Evolutionary conservation across 768 basidiomycete genomes (phyloP), one percentile per base, ranked within the genome.

Genomic region (Gelatoporia subvermispora): DNA sequence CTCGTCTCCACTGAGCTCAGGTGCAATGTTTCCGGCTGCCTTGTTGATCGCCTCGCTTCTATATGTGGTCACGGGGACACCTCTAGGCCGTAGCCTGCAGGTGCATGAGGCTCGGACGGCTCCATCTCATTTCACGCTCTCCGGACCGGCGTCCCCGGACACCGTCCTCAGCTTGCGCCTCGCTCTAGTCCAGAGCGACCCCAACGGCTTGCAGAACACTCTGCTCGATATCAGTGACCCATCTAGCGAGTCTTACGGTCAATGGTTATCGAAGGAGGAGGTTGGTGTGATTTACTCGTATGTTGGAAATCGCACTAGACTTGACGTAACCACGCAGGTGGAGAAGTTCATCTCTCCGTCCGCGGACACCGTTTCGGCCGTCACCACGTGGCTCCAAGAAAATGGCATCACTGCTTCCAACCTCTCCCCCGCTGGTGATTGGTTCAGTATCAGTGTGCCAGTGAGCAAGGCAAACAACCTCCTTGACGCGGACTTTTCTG

Each of bases 201-300:
- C 66, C 23, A 48, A 48, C 9, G 71, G 70, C 9, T 67, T 74
- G 8, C 64, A 71, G 52, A 57, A 65, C 43, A 62, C 58, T 8
- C 62, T 72, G 18, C 56, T 62, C 50, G 68, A 61, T 36, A 68
- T 72, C 53, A 69, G 68, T 51, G 67, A 66, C 2, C 71, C 72
- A 3, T 55, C 57, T 24, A 72, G 61, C 53, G 51, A 61, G 9
- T 42, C 54, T 8, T 73, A 68, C 52, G 67, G 71, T 15, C 62
- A 72, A 53, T 67, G 69, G 45, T 49, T 74, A 34, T 65, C 55
- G 47, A 60, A 64, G 54, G 71, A 67, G 11, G 63, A 73, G 63
- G 72, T 74, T 50, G 18, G 55, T 24, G 13, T 13, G 10, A 36
- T n/a, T n/a, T 41, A 18, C 18, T 35, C 47, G 18, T 9, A 21